Base-by-base conservation (phyloP, 2,329 filamentous ascomycete genomes). In the Phialophora verrucosa region DNA sequence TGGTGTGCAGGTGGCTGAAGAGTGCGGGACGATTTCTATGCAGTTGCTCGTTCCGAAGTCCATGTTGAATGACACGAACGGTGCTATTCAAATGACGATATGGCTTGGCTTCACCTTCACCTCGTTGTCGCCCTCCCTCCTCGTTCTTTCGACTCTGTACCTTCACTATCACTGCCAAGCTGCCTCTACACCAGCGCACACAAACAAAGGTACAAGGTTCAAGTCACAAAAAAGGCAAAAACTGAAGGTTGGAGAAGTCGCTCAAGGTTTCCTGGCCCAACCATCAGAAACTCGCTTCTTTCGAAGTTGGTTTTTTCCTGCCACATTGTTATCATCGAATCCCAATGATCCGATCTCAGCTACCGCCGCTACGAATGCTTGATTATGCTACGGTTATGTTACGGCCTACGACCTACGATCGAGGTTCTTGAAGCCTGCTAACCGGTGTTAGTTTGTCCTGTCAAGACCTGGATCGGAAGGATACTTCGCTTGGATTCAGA, bases 321-420 rank as follows among this genome's bases (percentile, higher is more conserved):
- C 38, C 38, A 44, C 38, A 44, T 44, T 44, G 38, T 44, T 44
- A 44, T 44, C 38, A n/a, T 44, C 38, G 14, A n/a, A 44, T 44
- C 38, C 38, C 38, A 44, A 44, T 44, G 38, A 44, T n/a, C 35
- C 35, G 35, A 44, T n/a, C 38, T 44, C 38, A 44, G 38, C 38
- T 44, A 44, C 38, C 38, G 38, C 38, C 38, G 38, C 38, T 44
- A 44, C 38, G 38, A n/a, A 1, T 44, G 38, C 0, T n/a, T 44
- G 38, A 2, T 44, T 44, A 4, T 44, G 1, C 38, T 44, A 44
- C 38, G 38, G 17, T 32, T 8, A 10, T 44, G 17, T 5, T n/a
- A 44, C 38, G 38, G 38, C 38, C 14, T 44, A 44, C 38, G 17
- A 44, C 38, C 38, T 44, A 44, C 38, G 17, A 44, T 44, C 38